These are phyloP conservation scores for Rhizopus sp. DNA, from an alignment of 371 early-diverging fungal species.

Conservation along the genomic window DNA sequence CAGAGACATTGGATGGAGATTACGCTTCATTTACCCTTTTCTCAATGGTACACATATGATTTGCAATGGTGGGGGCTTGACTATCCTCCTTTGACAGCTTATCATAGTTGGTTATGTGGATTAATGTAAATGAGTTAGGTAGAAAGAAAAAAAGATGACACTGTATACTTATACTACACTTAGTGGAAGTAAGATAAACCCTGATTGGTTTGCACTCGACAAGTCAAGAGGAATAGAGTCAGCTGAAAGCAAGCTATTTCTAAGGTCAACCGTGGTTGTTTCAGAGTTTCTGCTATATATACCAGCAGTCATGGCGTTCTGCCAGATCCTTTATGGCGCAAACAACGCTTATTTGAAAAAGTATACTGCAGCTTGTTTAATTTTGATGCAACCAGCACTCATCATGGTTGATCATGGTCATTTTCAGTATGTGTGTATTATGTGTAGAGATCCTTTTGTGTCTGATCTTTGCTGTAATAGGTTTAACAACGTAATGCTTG, in stretches of 20 bases:
- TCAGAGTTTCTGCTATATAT: slow-evolving; percentile 79
- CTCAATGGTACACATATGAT: slow-evolving; percentile 88
- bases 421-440: slow-evolving; percentile 71
- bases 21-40: slow-evolving; percentile 74
- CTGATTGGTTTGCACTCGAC: slow-evolving; percentile 85
- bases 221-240: slow-evolving; percentile 84
- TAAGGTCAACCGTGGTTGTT: slow-evolving; percentile 81
- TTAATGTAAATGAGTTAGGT: slow-evolving; percentile 48
- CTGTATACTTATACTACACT: not conserved
- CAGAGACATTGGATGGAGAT: slow-evolving; percentile 98
- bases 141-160: not conserved
- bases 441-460: slow-evolving; percentile 27
- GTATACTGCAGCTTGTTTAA: slow-evolving; percentile 58
- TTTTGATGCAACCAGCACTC: slow-evolving; percentile 83
- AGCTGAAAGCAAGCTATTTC: slow-evolving; percentile 75
- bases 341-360: slow-evolving; percentile 33
- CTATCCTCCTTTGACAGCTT: slow-evolving; percentile 96
- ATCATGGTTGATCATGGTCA: slow-evolving; percentile 95
- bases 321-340: slow-evolving; percentile 46
- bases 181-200: slow-evolving; percentile 76
- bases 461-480: slow-evolving; percentile 35
- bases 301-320: slow-evolving; percentile 70
- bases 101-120: slow-evolving; percentile 87
- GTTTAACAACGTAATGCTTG: slow-evolving; percentile 95
- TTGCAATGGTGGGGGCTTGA: slow-evolving; percentile 94